Evolutionary conservation across 257 asterid species (phyloP), one percentile per base, ranked within the genome.

Genomic region (Eustoma russellianum): DNA sequence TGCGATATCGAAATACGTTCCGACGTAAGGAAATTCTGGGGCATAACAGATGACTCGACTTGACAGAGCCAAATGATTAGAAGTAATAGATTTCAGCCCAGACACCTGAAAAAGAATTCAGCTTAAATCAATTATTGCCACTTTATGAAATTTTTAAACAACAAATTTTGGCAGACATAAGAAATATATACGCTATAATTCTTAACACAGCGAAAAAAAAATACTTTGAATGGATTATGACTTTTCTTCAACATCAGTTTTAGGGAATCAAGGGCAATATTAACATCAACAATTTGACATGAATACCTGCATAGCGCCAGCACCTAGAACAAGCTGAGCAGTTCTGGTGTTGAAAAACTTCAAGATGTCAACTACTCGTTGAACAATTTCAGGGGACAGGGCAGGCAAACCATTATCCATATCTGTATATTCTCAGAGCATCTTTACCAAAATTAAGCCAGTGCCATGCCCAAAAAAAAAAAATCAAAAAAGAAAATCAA

Each of bases 281-380:
- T n/a, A n/a, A 35, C 5, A 35, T 35, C 41, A 35, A 35, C 41
- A 35, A 35, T 9, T 35, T 5, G 5, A 35, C 5, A 35, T 9
- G 35, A 48, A 48, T 69, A 91, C 98, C 98, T 91, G 98, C 70
- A 91, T 87, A 64, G 98, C 98, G 70, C 90, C 93, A 15, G 98
- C 98, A 53, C 98, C 98, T 60, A 91, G 98, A 68, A 91, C 98
- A 71, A 91, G 98, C 71, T 87, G 98, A 61, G 92, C 88, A 3
- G 98, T 80, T 73, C 97, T 84, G 40, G 98, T 82, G 66, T 91
- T 91, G 75, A 91, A 91, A 68, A 87, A 70, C 61, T 91, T 91
- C 82, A 91, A 75, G 65, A 91, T 80, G 72, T 87, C 98, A 54
- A 88, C 95, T 46, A 91, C 86, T 33, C 95, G 98, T 56, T 88